Evolutionary conservation across 192 early-diverging fungal genomes (phyloP).

Genomic region (Phlyctochytrium arcticum): DNA sequence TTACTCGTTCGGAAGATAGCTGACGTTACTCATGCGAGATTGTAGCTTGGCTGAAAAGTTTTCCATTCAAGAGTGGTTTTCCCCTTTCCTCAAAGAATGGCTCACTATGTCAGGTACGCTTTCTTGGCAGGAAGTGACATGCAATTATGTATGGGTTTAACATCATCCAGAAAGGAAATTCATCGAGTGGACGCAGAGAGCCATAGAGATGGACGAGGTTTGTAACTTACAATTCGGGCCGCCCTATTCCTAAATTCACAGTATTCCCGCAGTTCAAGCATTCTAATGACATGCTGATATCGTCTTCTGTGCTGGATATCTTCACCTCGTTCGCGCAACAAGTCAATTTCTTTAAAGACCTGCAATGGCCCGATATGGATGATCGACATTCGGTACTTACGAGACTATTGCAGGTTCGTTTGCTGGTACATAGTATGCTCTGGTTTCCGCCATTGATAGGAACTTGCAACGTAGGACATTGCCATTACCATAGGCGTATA

Average conservation of each 20-base stretch:
- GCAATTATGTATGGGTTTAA: background rate
- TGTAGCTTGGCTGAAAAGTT: constrained; percentile 29
- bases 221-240: background rate
- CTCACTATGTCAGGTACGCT: constrained; percentile 23
- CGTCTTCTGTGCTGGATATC: constrained; percentile 41
- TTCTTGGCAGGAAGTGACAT: background rate
- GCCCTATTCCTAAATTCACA: background rate
- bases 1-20: background rate
- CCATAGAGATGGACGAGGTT: constrained; percentile 35
- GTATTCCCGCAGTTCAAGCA: constrained; percentile 8
- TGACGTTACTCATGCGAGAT: background rate
- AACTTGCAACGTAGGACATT: constrained; percentile 1
- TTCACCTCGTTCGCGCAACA: constrained; percentile 46
- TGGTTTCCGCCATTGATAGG: background rate
- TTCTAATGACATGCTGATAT: constrained; percentile 22
- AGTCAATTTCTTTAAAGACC: constrained; percentile 26
- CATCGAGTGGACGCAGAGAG: constrained; percentile 34
- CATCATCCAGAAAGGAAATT: constrained; percentile 25
- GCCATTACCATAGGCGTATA: constrained; percentile 21
- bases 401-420: constrained; percentile 18
- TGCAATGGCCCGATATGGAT: constrained; percentile 37
- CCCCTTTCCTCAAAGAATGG: constrained; percentile 35
- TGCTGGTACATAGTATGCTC: background rate
- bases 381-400: constrained; percentile 14
- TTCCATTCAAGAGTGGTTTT: constrained; percentile 33